Conservation (phyloP, 2,329 filamentous ascomycete genomes). For the Zymoseptoria tritici region DNA sequence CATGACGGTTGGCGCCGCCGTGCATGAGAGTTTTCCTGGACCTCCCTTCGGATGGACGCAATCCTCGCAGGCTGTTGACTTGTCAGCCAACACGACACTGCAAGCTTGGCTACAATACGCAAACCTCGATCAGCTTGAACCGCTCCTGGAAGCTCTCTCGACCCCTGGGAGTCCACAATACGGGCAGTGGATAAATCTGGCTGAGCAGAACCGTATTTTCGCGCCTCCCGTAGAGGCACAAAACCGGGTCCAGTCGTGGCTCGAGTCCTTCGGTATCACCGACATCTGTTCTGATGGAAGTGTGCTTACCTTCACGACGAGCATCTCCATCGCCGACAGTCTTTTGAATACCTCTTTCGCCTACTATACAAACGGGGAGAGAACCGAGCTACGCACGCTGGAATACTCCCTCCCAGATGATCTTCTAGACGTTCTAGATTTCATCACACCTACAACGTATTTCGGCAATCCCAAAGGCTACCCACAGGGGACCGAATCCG, state of each 20-base stretch:
- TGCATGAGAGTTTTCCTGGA: constrained; percentile 9
- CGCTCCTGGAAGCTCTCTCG: constrained; percentile 35
- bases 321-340: constrained; percentile 31
- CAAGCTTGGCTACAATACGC: constrained; percentile 12
- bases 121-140: constrained; percentile 33
- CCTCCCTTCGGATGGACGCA: constrained; percentile 10
- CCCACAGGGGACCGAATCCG: constrained; percentile 1
- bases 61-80: constrained; percentile 1
- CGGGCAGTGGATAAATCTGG: constrained; percentile 42
- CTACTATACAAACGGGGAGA: constrained; percentile 29
- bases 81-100: constrained; percentile 1
- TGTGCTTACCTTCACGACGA: constrained; percentile 29
- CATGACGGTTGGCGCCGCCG: constrained; percentile 2
- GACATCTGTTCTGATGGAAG: constrained; percentile 33
- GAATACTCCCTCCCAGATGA: constrained; percentile 29
- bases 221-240: constrained; percentile 32
- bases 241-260: constrained; percentile 32
- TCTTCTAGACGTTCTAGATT: constrained; percentile 22
- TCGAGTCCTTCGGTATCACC: constrained; percentile 35
- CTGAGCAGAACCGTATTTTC: constrained; percentile 39
- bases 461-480: constrained; percentile 34
- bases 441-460: constrained; percentile 28
- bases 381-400: constrained; percentile 33
- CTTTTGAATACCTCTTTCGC: constrained; percentile 36
- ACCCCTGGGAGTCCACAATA: constrained; percentile 43